A percentile compares a stretch with the other conserved stretches of the same genome.
These are phyloP conservation scores for Wakefieldia striispora DNA, from an alignment of 768 basidiomycete species.

Conservation along the genomic window DNA sequence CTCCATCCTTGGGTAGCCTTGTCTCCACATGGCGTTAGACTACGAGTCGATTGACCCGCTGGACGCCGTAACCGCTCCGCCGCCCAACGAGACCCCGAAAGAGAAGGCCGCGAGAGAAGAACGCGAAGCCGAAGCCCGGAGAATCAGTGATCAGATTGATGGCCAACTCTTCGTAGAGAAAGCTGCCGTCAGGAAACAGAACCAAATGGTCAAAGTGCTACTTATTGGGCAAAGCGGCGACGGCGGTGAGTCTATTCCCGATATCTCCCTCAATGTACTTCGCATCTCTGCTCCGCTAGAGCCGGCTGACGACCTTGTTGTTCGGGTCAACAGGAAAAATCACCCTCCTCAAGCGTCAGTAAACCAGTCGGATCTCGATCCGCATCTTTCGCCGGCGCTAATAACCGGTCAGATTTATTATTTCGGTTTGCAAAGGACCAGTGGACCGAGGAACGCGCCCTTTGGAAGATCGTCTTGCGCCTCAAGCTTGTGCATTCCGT, in stretches of 20 bases:
- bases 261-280: not conserved
- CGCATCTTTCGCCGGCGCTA: not conserved
- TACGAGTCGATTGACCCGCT: slow-evolving; percentile 54
- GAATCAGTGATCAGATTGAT: slow-evolving; percentile 61
- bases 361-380: not conserved
- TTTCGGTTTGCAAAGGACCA: slow-evolving; percentile 61
- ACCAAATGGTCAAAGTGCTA: slow-evolving; percentile 52
- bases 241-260: slow-evolving; percentile 45
- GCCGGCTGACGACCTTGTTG: not conserved
- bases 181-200: slow-evolving; percentile 41
- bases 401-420: slow-evolving; percentile 56
- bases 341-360: slow-evolving; percentile 62
- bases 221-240: slow-evolving; percentile 60
- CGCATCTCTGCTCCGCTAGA: not conserved
- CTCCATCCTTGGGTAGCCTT: not conserved
- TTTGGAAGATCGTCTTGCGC: slow-evolving; percentile 77
- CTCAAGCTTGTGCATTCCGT: slow-evolving; percentile 77
- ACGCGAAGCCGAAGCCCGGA: slow-evolving; percentile 55
- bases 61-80: slow-evolving; percentile 52
- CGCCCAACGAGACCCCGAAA: slow-evolving; percentile 51
- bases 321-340: slow-evolving; percentile 51
- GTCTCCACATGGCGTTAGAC: slow-evolving; percentile 22
- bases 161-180: slow-evolving; percentile 53
- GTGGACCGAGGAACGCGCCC: slow-evolving; percentile 65
- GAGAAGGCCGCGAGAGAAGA: slow-evolving; percentile 44